Conservation (phyloP, 2,329 filamentous ascomycete genomes). For the Aspergillus novofumigatus region DNA sequence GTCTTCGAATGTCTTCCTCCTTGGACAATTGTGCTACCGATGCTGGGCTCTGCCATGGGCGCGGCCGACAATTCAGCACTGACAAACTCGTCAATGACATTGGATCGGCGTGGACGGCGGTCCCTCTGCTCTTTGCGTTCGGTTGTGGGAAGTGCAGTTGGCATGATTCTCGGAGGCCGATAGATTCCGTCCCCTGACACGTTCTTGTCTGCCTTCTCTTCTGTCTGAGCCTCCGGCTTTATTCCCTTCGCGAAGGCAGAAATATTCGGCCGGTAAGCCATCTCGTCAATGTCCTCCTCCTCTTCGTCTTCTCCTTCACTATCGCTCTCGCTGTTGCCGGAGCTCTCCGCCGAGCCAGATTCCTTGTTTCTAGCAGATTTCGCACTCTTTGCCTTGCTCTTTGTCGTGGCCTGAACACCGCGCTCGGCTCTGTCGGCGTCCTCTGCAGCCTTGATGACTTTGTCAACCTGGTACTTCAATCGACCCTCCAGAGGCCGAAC, state of each 20-base stretch:
- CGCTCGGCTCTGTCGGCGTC: slow-evolving; percentile 32
- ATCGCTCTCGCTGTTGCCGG: slow-evolving; percentile 27
- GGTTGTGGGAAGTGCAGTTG: slow-evolving; percentile 72
- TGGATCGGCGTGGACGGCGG: slow-evolving; percentile 66
- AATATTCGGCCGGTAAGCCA: slow-evolving; percentile 60
- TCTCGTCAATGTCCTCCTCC: slow-evolving; percentile 52
- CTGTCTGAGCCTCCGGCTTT: slow-evolving; percentile 29
- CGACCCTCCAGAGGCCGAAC: slow-evolving; percentile 85
- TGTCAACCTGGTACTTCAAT: slow-evolving; percentile 92
- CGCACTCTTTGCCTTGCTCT: slow-evolving; percentile 27
- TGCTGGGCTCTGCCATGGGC: slow-evolving; percentile 79
- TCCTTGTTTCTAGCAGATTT: slow-evolving; percentile 25
- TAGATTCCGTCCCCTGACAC: slow-evolving; percentile 66
- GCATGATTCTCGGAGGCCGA: slow-evolving; percentile 80
- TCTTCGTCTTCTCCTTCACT: slow-evolving; percentile 34
- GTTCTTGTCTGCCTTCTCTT: slow-evolving; percentile 20
- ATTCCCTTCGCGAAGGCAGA: slow-evolving; percentile 41
- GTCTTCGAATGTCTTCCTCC: slow-evolving; percentile 78
- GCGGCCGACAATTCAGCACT: slow-evolving; percentile 76
- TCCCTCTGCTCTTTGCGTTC: slow-evolving; percentile 57
- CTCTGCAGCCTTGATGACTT: slow-evolving; percentile 82
- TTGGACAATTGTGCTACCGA: slow-evolving; percentile 80
- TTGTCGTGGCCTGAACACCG: slow-evolving; percentile 20
- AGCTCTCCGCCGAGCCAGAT: slow-evolving; percentile 22
- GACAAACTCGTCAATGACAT: slow-evolving; percentile 89